Evolutionary conservation across 208 protist species (phyloP), one percentile per base, ranked within the genome.

Genomic region (Leishmania tarentolae): DNA sequence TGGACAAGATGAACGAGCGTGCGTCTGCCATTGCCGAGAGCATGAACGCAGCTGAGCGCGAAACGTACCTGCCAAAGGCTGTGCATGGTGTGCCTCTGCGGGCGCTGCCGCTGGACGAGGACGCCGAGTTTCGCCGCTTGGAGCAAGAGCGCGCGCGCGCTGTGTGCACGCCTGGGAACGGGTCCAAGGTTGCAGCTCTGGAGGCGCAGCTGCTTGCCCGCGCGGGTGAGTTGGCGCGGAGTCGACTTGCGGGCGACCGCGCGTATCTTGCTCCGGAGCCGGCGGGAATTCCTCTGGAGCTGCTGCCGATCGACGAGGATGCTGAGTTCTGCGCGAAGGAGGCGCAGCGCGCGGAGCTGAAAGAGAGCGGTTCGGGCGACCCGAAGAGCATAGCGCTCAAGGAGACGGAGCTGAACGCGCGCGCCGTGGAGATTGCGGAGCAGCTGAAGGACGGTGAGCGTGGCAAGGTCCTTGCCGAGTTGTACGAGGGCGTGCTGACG

Each of bases 361-460:
- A 92, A 86, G 80, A 83, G 68, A 66, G 75, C 47, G 57, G 35
- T 59, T 63, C 75, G 17, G 37, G 75, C 1, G 83, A 76, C 35
- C 35, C 65, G 28, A 79, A 70, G 63, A 86, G 91, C 6, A 80
- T 85, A 50, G 83, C 88, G n/a, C 46, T 91, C 31, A 84, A 94
- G 68, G 85, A 90, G 17, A 83, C n/a, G n/a, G n/a, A 88, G 35
- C 82, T 97, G 47, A 93, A 93, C 78, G 84, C 83, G 31, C 90
- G 91, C 35, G 88, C 85, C 40, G 87, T 92, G 63, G 86, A 92
- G 63, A 71, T 97, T 56, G 93, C 93, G 42, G 78, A 75, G 28
- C 83, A 77, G 53, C 80, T 86, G 21, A 94, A 94, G 77, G 82
- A 84, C 93, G 61, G 92, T 89, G 5, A 83, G 78, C 15, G 71